Conservation (phyloP, 495 filamentous ascomycete genomes). For the Penicillium fimorum region DNA sequence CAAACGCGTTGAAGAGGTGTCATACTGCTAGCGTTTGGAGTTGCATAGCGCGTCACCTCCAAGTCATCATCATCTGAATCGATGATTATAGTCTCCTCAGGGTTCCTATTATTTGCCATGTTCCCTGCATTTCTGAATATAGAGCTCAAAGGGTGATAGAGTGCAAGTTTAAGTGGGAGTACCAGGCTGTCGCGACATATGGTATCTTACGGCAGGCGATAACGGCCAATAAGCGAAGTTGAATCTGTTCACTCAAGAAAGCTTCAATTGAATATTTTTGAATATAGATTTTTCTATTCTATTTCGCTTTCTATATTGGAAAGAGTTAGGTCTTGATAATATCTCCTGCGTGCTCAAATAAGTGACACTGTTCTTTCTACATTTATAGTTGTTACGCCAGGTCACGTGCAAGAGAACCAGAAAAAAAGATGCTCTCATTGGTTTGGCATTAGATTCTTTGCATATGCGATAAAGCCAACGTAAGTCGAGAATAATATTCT, state of each 20-base stretch:
- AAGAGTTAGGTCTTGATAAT: not conserved
- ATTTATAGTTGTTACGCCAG: not conserved
- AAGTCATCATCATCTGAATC: slow-evolving; percentile 45
- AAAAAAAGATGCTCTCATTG: slow-evolving; percentile 10
- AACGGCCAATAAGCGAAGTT: not conserved
- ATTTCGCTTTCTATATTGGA: not conserved
- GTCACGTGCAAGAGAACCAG: slow-evolving; percentile 6
- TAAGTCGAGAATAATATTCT: not conserved
- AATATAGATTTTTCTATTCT: not conserved
- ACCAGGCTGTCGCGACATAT: slow-evolving; percentile 8
- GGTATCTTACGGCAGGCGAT: not conserved
- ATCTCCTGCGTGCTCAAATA: not conserved
- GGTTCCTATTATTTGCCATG: slow-evolving; percentile 12
- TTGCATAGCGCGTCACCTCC: slow-evolving; percentile 28
- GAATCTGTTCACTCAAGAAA: not conserved
- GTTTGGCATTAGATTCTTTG: not conserved
- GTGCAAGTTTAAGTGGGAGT: slow-evolving; percentile 2
- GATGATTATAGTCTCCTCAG: slow-evolving; percentile 31
- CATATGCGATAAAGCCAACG: not conserved
- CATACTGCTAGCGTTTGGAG: slow-evolving; percentile 16
- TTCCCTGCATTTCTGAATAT: slow-evolving; percentile 8
- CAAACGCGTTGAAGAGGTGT: slow-evolving; percentile 13
- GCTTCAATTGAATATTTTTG: not conserved
- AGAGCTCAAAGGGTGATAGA: not conserved
- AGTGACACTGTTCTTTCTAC: not conserved